phyloP scores from a whole-genome alignment of 139 green algal genomes.

The Chlamydomonas schloesseri region DNA sequence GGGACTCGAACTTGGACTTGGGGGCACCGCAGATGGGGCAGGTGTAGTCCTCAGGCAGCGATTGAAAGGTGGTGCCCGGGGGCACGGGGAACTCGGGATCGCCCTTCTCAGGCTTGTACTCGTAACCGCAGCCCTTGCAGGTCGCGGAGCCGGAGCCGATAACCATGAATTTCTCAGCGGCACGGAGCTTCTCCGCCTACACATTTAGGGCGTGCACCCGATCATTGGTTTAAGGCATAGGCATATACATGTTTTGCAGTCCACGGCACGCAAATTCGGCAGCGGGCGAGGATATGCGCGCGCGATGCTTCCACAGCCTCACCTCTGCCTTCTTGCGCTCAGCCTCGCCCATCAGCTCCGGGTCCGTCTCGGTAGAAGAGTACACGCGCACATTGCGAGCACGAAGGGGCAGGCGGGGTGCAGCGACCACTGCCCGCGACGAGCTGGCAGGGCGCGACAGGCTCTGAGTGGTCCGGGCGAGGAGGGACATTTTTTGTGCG shows the following conservation, averaged over 20 bases:
- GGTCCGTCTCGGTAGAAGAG: slow-evolving; percentile 15
- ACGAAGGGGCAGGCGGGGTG: background rate
- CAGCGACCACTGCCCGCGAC: background rate
- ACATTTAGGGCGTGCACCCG: background rate
- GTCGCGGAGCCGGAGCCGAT: slow-evolving; percentile 80
- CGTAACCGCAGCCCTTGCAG: slow-evolving; percentile 83
- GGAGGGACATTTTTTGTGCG: no score
- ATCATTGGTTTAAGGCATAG: background rate
- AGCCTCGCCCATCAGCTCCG: slow-evolving; percentile 22
- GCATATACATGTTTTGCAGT: background rate
- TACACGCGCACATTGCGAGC: background rate
- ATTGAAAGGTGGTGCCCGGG: slow-evolving; percentile 79
- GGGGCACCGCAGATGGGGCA: slow-evolving; percentile 91
- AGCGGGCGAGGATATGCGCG: background rate
- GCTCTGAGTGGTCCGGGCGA: no score
- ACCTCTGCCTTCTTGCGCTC: slow-evolving; percentile 39
- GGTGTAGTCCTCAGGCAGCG: slow-evolving; percentile 91
- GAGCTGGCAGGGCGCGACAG: no score
- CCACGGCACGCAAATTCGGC: background rate
- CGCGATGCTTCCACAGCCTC: background rate
- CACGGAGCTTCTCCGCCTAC: slow-evolving; percentile 80
- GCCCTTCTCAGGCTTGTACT: slow-evolving; percentile 84
- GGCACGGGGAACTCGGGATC: slow-evolving; percentile 93
- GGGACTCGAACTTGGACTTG: slow-evolving; percentile 81
- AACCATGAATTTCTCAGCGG: slow-evolving; percentile 94